Base-by-base conservation (phyloP, 129 eudicot species). In the Apium graveolens region DNA sequence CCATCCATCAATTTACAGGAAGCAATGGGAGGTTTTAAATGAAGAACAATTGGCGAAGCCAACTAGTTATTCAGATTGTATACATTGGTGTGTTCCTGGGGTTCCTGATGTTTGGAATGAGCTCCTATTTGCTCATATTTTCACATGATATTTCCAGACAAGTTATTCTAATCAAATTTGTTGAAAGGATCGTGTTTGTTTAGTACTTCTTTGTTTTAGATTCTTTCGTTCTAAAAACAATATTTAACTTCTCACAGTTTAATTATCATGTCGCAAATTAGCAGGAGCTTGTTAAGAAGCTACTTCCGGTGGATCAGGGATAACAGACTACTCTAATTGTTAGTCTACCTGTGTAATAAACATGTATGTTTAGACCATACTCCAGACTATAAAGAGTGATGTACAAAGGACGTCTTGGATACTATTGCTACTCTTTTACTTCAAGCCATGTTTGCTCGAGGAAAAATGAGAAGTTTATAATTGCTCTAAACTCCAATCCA, bases 61-160 rank as follows among this genome's bases (percentile, higher is more conserved):
- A 1, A 51, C 71, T 7, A 68, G 53, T 44, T 84, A 78, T 81
- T 87, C 92, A 3, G 97, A 92, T 81, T 92, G 97, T 78, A 27
- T 88, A 55, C 97, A 92, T 80, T 92, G 97, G 97, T 92, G 97
- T 71, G 96, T 92, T 82, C 96, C 97, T 0, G 97, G 97, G n/a
- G 89, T 89, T 44, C 96, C 97, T 20, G 97, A 92, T 86, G 83
- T 87, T 49, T 91, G 97, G 97, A 91, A 91, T 21, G 87, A 91
- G 76, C 82, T 91, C 39, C 85, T 91, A 0, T 91, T 81, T 78
- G 82, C 92, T 53, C 82, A 85, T 51, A 82, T 91, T 75, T 85
- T 85, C 44, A 53, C 76, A 78, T 77, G 78, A 62, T 45, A 26
- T 43, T 43, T 74, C 31, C 39, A 21, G 17, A 21, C 0, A 72